Percentiles rank a stretch among this genome's conserved stretches.
Conservation (phyloP, 2,329 filamentous ascomycete species). For the Verticillium longisporum region DNA sequence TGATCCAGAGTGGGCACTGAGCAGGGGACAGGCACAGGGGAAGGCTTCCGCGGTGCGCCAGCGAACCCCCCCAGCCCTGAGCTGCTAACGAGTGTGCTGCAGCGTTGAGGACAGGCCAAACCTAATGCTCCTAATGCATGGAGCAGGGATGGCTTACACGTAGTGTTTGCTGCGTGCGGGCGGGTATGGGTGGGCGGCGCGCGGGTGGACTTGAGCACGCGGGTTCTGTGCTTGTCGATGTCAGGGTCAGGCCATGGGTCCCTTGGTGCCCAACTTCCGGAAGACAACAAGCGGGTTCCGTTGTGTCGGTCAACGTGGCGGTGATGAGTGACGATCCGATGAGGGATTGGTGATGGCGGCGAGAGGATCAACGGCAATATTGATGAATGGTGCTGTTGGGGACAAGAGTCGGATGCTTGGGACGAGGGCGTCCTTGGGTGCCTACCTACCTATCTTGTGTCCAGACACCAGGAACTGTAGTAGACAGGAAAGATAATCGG, state of each 20-base stretch:
- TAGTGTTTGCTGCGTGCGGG: neutral
- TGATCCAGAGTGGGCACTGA: neutral
- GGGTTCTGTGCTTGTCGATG: neutral
- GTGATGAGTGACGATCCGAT: neutral
- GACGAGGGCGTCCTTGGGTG: too few species aligned
- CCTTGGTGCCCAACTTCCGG: neutral
- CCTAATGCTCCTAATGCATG: neutral
- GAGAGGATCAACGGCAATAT: neutral
- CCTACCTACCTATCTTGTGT: too few species aligned
- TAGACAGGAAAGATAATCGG: too few species aligned
- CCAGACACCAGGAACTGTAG: too few species aligned
- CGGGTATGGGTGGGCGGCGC: neutral
- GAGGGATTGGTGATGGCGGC: neutral
- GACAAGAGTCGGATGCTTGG: too few species aligned
- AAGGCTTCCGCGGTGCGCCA: neutral
- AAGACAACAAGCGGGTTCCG: neutral
- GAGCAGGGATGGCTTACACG: neutral
- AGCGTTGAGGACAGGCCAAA: neutral
- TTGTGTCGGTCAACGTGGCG: neutral
- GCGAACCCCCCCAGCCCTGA: neutral
- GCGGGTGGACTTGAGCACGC: neutral
- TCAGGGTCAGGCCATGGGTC: neutral
- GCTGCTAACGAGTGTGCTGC: neutral
- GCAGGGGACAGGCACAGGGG: neutral
- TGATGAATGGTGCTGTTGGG: too few species aligned